Conservation (phyloP, 768 basidiomycete species). For the Coprinellus micaceus region DNA sequence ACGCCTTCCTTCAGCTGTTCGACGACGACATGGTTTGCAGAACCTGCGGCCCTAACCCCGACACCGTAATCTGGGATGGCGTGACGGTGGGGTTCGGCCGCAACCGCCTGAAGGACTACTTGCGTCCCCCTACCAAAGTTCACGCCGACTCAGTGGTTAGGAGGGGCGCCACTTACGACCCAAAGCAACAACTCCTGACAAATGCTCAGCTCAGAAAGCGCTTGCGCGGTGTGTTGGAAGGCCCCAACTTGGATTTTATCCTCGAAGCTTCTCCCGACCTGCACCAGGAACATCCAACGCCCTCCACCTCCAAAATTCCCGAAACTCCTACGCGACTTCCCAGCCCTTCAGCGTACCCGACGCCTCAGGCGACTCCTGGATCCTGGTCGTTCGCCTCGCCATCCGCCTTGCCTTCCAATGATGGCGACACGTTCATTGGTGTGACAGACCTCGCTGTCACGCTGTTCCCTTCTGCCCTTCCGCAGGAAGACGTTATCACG, state of each 20-base stretch:
- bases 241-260: neutral
- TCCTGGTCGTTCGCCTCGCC: too few species aligned
- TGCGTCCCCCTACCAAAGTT: constrained; percentile 24
- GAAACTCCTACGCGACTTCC: too few species aligned
- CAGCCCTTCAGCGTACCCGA: too few species aligned
- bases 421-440: too few species aligned
- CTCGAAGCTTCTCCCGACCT: neutral
- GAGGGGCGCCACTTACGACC: constrained; percentile 1
- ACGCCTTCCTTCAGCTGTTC: constrained; percentile 19
- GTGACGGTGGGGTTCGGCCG: constrained; percentile 27
- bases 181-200: neutral
- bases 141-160: neutral
- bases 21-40: constrained; percentile 24
- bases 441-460: too few species aligned
- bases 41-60: constrained; percentile 23
- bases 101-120: constrained; percentile 21
- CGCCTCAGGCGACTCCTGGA: too few species aligned
- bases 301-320: too few species aligned
- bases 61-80: constrained; percentile 31
- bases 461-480: too few species aligned
- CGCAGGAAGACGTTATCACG: too few species aligned
- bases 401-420: too few species aligned
- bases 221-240: neutral
- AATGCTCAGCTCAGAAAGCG: neutral
- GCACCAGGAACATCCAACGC: too few species aligned